A percentile compares a stretch with the other conserved stretches of the same genome.
Conservation (phyloP, 1,284 basidiomycete species). For the Austroboletus rostrupii region DNA sequence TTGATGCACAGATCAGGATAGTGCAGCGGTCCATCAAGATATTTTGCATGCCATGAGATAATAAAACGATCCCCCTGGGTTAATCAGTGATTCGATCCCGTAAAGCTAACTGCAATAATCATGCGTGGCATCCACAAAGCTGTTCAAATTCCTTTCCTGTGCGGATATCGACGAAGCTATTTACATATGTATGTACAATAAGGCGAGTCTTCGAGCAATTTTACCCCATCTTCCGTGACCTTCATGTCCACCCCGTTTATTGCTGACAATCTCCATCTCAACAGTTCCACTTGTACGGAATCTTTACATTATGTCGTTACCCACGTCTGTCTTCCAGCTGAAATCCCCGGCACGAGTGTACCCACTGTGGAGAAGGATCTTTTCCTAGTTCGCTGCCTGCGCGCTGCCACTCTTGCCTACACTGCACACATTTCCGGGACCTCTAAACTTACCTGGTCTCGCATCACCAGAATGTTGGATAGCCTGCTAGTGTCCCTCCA, state of each 20-base stretch:
- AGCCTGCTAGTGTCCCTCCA: neutral
- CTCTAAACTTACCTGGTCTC: neutral
- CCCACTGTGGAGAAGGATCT: neutral
- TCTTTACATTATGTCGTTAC: neutral
- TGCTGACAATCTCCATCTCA: neutral
- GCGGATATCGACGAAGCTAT: too few relatives aligned
- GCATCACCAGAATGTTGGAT: constrained; percentile 4
- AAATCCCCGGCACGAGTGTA: neutral
- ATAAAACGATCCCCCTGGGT: too few relatives aligned
- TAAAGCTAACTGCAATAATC: too few relatives aligned
- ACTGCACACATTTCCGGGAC: neutral
- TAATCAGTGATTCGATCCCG: too few relatives aligned
- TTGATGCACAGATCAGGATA: too few relatives aligned
- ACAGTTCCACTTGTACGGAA: neutral
- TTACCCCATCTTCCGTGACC: too few relatives aligned
- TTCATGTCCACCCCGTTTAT: neutral
- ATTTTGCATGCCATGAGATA: too few relatives aligned
- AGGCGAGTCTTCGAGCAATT: too few relatives aligned
- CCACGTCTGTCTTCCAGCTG: neutral
- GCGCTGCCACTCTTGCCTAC: constrained; percentile 2
- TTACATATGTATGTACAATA: too few relatives aligned
- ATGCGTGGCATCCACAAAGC: too few relatives aligned
- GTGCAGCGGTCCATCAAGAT: too few relatives aligned
- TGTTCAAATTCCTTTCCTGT: too few relatives aligned
- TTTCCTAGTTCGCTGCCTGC: neutral